phyloP scores from a whole-genome alignment of 2,329 filamentous ascomycete species.

The Fusarium clavum region DNA sequence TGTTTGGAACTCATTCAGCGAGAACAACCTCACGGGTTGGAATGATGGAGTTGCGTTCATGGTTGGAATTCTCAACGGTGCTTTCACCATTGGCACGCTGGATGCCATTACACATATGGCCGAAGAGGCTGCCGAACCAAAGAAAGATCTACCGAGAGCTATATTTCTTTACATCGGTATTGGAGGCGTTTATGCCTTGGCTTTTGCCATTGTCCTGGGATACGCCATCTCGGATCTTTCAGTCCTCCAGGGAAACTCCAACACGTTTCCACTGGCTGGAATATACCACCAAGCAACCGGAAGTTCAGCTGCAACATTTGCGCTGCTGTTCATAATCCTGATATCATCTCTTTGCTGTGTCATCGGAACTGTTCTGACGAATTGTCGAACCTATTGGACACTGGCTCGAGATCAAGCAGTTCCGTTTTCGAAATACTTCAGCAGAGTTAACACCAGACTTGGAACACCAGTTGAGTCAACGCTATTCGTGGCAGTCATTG shows the following conservation, averaged over 20 bases:
- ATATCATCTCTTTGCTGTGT: constrained; percentile 41
- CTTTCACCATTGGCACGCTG: constrained; percentile 42
- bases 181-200: constrained; percentile 39
- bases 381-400: constrained; percentile 43
- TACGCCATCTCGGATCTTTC: constrained; percentile 44
- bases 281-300: constrained; percentile 44
- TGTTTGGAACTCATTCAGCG: constrained; percentile 41
- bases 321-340: constrained; percentile 42
- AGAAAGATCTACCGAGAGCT: constrained; percentile 31
- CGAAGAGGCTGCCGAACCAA: constrained; percentile 39
- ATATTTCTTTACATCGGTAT: constrained; percentile 44
- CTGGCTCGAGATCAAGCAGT: constrained; percentile 44
- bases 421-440: constrained; percentile 35
- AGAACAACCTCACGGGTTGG: constrained; percentile 45
- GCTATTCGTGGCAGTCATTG: constrained; percentile 41
- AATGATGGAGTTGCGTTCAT: constrained; percentile 43
- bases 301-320: constrained; percentile 37
- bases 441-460: constrained; percentile 29
- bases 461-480: constrained; percentile 42
- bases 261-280: constrained; percentile 40
- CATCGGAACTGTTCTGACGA: constrained; percentile 41
- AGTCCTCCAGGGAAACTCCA: constrained; percentile 38
- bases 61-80: constrained; percentile 42
- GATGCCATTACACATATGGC: constrained; percentile 46
- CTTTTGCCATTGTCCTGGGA: constrained; percentile 37